Conservation (phyloP, 768 basidiomycete species). For the Sarcomyxa edulis region DNA sequence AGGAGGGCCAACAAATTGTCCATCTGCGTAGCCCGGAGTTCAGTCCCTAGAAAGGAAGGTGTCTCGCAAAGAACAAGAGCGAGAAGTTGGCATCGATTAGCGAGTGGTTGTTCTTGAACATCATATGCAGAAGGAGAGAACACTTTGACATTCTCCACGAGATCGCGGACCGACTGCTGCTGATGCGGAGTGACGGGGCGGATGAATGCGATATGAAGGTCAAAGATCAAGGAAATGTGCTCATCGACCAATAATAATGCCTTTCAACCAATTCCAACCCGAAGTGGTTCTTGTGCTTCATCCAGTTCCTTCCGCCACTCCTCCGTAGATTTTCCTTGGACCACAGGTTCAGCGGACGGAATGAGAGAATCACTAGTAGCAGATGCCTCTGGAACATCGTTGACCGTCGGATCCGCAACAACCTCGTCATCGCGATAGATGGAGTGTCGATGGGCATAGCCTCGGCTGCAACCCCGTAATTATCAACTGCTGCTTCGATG, state of each 20-base stretch:
- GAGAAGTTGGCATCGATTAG: constrained; percentile 79
- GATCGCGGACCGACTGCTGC: constrained; percentile 58
- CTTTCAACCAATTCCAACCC: constrained; percentile 56
- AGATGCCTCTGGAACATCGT: too few relatives aligned
- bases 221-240: constrained; percentile 84
- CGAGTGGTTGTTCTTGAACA: constrained; percentile 68
- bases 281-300: constrained; percentile 58
- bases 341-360: constrained; percentile 8
- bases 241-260: constrained; percentile 81
- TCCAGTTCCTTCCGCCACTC: constrained; percentile 66
- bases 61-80: constrained; percentile 80
- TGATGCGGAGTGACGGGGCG: constrained; percentile 55
- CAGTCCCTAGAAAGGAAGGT: constrained; percentile 49
- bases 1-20: constrained; percentile 64
- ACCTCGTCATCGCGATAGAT: too few relatives aligned
- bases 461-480: too few relatives aligned
- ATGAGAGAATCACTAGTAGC: too few relatives aligned
- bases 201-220: constrained; percentile 79
- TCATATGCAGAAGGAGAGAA: constrained; percentile 65
- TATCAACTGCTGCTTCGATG: too few relatives aligned
- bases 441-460: too few relatives aligned
- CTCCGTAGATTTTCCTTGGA: constrained; percentile 44
- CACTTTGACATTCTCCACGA: constrained; percentile 73
- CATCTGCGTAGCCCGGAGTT: constrained; percentile 55
- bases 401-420: too few relatives aligned